These are phyloP conservation scores for Fonsecaea multimorphosa DNA, from an alignment of 2,329 filamentous ascomycete species.

Conservation along the genomic window DNA sequence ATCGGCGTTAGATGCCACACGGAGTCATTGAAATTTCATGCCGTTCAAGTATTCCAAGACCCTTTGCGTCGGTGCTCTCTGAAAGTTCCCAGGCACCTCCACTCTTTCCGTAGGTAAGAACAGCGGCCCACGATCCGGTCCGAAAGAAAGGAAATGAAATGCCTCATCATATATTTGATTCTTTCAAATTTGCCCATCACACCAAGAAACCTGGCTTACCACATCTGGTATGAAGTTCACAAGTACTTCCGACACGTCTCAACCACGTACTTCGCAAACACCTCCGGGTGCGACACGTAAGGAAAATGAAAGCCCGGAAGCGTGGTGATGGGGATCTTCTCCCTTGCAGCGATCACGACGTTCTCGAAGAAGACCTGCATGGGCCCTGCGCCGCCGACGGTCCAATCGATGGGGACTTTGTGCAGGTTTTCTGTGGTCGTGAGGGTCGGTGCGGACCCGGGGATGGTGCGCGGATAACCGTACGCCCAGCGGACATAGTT, in stretches of 20 bases:
- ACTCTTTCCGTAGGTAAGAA: too few species aligned
- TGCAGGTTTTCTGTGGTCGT: constrained; percentile 12
- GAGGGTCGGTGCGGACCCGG: neutral
- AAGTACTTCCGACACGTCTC: constrained; percentile 21
- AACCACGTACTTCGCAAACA: constrained; percentile 22
- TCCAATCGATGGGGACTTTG: constrained; percentile 25
- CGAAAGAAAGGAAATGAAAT: too few species aligned
- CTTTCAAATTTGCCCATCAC: too few species aligned
- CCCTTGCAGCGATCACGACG: constrained; percentile 17
- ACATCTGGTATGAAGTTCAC: neutral
- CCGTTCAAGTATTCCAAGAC: too few species aligned
- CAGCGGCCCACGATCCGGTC: too few species aligned
- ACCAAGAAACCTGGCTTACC: too few species aligned
- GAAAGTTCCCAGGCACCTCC: too few species aligned
- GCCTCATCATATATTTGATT: too few species aligned
- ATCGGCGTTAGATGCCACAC: too few species aligned
- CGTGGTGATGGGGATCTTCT: constrained; percentile 7
- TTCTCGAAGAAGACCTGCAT: constrained; percentile 17
- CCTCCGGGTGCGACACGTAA: constrained; percentile 26
- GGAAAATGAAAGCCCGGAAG: constrained; percentile 27
- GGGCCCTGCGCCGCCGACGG: constrained; percentile 17
- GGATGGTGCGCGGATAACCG: constrained; percentile 18
- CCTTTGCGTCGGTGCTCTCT: too few species aligned
- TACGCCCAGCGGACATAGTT: constrained; percentile 24
- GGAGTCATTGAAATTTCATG: neutral